Evolutionary conservation across 106 monocot genomes (phyloP).

Genomic region (Ottelia alismoides): DNA sequence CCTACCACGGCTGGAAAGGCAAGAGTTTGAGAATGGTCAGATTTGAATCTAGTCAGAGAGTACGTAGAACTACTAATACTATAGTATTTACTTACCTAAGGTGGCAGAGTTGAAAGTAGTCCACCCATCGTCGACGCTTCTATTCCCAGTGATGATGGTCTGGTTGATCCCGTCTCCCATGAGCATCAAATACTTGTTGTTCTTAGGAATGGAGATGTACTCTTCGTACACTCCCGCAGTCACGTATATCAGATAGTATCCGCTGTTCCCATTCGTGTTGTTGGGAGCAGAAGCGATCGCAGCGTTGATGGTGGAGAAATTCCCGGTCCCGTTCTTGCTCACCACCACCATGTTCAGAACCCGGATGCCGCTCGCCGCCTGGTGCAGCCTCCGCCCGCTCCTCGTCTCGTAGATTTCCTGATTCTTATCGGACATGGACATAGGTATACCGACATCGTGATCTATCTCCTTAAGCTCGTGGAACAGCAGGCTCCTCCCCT

Average conservation of each 20-base stretch:
- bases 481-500: background rate
- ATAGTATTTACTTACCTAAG: slow-evolving; percentile 29
- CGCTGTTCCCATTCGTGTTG: slow-evolving; percentile 1
- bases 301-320: slow-evolving; percentile 3
- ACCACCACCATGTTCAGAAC: slow-evolving; percentile 13
- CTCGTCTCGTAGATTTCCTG: background rate
- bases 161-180: slow-evolving; percentile 57
- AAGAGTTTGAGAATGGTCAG: background rate
- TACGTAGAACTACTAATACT: background rate
- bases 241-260: slow-evolving; percentile 42
- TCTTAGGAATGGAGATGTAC: slow-evolving; percentile 32
- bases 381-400: background rate
- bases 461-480: background rate
- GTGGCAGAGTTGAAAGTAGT: slow-evolving; percentile 72
- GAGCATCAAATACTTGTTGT: slow-evolving; percentile 34
- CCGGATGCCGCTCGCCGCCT: background rate
- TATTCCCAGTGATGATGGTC: slow-evolving; percentile 49
- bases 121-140: slow-evolving; percentile 39
- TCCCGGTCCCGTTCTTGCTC: slow-evolving; percentile 15
- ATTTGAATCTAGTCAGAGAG: background rate
- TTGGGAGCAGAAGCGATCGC: slow-evolving; percentile 7
- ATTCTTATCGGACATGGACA: background rate
- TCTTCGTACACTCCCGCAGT: slow-evolving; percentile 65
- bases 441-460: background rate
- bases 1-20: slow-evolving; percentile 39